Percentiles rank a stretch among this genome's conserved stretches.
These are phyloP conservation scores for Cercis canadensis DNA, from an alignment of 306 rosid genomes.

Conservation along the genomic window DNA sequence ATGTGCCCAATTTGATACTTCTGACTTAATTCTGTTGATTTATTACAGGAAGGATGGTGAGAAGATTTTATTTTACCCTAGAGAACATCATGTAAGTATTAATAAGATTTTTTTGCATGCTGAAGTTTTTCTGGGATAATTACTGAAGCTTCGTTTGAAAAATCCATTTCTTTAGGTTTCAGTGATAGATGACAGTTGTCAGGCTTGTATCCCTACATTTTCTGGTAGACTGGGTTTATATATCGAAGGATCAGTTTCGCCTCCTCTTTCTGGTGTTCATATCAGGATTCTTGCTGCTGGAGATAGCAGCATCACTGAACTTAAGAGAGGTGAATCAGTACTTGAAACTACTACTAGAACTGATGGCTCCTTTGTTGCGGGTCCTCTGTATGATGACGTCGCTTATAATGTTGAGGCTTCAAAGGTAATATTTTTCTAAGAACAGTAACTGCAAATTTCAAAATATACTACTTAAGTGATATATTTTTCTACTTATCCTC, in stretches of 20 bases:
- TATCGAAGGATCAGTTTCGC: constrained; percentile 86
- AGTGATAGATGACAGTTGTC: constrained; percentile 80
- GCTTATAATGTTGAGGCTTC: constrained; percentile 76
- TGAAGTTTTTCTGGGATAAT: constrained; percentile 26
- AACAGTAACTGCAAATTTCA: constrained; percentile 1
- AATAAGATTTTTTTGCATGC: constrained; percentile 15
- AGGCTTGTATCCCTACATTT: constrained; percentile 74
- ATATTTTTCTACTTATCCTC: constrained; percentile 23
- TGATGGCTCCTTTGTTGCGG: constrained; percentile 80
- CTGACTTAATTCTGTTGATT: constrained; percentile 41
- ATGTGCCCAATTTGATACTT: constrained; percentile 30
- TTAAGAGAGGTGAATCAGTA: constrained; percentile 74
- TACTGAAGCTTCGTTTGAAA: constrained; percentile 34
- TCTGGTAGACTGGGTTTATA: constrained; percentile 77
- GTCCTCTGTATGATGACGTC: constrained; percentile 89
- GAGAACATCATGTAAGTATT: constrained; percentile 72
- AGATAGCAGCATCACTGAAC: constrained; percentile 66
- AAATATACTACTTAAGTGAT: constrained; percentile 24
- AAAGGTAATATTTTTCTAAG: constrained; percentile 58
- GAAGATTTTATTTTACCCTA: constrained; percentile 85
- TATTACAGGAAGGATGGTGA: constrained; percentile 63
- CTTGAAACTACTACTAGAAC: constrained; percentile 76
- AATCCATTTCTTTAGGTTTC: constrained; percentile 55
- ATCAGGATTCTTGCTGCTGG: constrained; percentile 77
- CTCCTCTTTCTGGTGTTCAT: constrained; percentile 82